A percentile compares a stretch with the other conserved stretches of the same genome.
Conservation (phyloP, 345 rosid genomes). For the Syzygium oleosum region DNA sequence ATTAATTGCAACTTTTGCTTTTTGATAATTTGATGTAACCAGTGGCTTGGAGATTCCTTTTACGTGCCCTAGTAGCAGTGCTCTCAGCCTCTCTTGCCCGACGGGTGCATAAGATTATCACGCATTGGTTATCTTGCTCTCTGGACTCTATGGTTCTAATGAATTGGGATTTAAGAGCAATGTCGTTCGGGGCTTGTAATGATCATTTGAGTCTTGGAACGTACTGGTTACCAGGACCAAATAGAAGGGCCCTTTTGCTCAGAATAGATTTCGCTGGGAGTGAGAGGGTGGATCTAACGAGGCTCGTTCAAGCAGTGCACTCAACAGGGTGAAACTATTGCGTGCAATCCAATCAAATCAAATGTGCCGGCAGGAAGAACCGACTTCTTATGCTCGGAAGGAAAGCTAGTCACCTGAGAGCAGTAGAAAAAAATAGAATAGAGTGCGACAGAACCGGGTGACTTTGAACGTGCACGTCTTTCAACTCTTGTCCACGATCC, state of each 20-base stretch:
- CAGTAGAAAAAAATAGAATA: background rate
- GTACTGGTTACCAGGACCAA: background rate
- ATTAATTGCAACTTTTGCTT: background rate
- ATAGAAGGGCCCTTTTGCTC: background rate
- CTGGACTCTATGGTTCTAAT: background rate
- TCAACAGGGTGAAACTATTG: background rate
- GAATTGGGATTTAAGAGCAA: background rate
- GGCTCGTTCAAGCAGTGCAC: background rate
- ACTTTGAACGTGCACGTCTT: background rate
- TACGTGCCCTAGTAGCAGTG: background rate
- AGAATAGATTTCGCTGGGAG: background rate
- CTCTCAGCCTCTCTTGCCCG: background rate
- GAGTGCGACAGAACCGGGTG: background rate
- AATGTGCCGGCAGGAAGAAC: background rate
- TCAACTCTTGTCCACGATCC: background rate
- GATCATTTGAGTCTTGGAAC: background rate
- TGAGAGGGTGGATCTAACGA: background rate
- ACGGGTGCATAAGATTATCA: background rate
- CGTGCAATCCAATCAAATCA: background rate
- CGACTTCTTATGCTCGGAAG: background rate
- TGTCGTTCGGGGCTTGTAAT: background rate
- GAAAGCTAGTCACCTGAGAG: background rate
- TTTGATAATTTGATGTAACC: background rate
- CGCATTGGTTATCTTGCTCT: background rate
- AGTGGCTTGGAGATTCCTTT: background rate